Base-by-base conservation (phyloP, 1,139 yeast species). In the Sugiyamaella castrensis region DNA sequence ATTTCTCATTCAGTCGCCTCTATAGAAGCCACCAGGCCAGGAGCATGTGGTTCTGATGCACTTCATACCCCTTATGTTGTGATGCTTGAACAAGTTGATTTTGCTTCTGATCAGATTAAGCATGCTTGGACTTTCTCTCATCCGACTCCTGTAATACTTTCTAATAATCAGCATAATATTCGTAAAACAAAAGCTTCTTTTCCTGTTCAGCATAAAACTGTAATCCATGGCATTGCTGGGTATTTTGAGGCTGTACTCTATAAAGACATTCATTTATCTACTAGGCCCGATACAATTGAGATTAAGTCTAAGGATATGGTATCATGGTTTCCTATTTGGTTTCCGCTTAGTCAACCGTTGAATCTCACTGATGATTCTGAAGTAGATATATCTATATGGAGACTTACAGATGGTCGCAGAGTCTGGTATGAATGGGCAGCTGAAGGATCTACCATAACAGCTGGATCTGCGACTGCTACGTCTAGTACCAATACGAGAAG, bases 361-460 rank as follows among this genome's bases (percentile, higher is more conserved):
- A 63, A 69, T 16, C 66, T 81, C 0, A 64, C 79, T 1, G 84
- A 82, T 44, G 76, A 74, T 40, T 71, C 82, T 4, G 81, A 74
- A 46, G 57, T 84, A 7, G 76, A 76, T 36, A 65, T 82, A 0
- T 69, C 74, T 34, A 59, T 81, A 43, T 73, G 76, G 71, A 65
- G 83, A 37, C 65, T 67, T 39, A 58, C 70, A 6, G 68, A 67
- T 31, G 65, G 62, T 4, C 59, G 66, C 0, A 68, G 68, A 36
- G 82, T 83, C 1, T 84, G 91, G 89, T 87, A 87, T 60, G 85
- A 81, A 57, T 87, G 95, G 94, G 69, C 76, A 1, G 69, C 77
- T 26, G 84, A 81, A 57, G 69, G 77, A 5, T 80, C 71, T 59
- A 47, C 52, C 12, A 32, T 51, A 2, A 34, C 53, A 3, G 12